Evolutionary conservation across 345 rosid genomes (phyloP), one percentile per base, ranked within the genome.

Genomic region (Durio zibethinus): DNA sequence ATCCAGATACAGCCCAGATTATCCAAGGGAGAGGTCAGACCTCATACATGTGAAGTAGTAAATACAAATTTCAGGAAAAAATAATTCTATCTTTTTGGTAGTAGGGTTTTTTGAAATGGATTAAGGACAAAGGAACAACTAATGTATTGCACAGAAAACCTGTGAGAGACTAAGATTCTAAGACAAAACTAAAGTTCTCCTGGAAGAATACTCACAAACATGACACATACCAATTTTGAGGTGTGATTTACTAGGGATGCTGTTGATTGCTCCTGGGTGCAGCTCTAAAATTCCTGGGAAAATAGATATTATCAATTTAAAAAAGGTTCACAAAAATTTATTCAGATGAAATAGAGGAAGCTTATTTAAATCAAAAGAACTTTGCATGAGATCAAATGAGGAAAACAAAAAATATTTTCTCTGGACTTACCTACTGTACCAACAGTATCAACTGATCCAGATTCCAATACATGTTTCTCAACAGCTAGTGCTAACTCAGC

Each of bases 211-310:
- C 20, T 9, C 1, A 48, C 29, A 27, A 29, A 75, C 33, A 14
- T 14, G 42, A 40, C 29, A 12, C 53, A 20, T 87, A 96, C 99
- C 98, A 45, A 96, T 93, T 90, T 92, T 97, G 31, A 96, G 84
- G 84, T 89, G 97, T 60, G 98, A 82, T 84, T 90, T 96, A 85
- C 99, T 93, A 16, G 99, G 99, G 71, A 96, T 96, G 83, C 98
- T 96, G 86, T 96, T 96, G 84, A 96, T 91, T 81, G 98, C 98
- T 71, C 97, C 92, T 10, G 99, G 99, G 83, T 93, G 97, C 78
- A 93, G 88, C 62, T 92, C 94, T 83, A 96, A 78, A 72, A 92
- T 93, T 65, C 97, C 97, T 95, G 52, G 38, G 23, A 35, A 79
- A 80, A 56, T 25, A 43, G 14, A 4, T 72, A 57, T 73, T 23